Conservation (phyloP, 257 asterid species). For the Gardenia jasminoides region DNA sequence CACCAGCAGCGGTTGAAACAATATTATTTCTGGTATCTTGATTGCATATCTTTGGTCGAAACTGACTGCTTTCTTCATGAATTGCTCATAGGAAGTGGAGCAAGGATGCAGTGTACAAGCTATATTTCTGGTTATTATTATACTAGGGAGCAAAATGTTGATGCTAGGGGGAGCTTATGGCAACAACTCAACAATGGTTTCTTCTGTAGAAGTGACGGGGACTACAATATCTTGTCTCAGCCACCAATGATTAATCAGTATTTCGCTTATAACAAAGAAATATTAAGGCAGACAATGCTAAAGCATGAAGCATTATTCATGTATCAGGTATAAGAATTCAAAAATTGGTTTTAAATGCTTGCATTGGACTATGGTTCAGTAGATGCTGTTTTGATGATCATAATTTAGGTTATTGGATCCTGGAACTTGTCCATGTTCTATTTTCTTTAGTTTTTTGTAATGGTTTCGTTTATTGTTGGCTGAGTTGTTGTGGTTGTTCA, state of each 20-base stretch:
- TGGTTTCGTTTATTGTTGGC: neutral
- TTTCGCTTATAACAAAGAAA: slow-evolving; percentile 40
- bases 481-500: neutral
- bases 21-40: neutral
- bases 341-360: neutral
- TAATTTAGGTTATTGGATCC: neutral
- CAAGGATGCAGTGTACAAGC: slow-evolving; percentile 54
- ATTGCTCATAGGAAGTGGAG: slow-evolving; percentile 28
- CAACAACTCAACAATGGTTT: slow-evolving; percentile 30
- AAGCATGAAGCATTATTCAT: slow-evolving; percentile 72
- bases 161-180: slow-evolving; percentile 41
- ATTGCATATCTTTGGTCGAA: neutral
- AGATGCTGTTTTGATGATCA: neutral
- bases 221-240: slow-evolving; percentile 29
- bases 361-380: neutral
- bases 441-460: neutral
- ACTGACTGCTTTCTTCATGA: neutral
- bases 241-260: slow-evolving; percentile 23
- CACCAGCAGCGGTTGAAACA: neutral
- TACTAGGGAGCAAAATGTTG: slow-evolving; percentile 34
- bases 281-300: slow-evolving; percentile 54
- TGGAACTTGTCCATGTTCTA: neutral
- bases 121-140: slow-evolving; percentile 37
- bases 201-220: slow-evolving; percentile 34
- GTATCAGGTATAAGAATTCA: slow-evolving; percentile 51